A percentile compares a stretch with the other conserved stretches of the same genome.
Conservation (phyloP, 306 rosid species). For the Vicia villosa region DNA sequence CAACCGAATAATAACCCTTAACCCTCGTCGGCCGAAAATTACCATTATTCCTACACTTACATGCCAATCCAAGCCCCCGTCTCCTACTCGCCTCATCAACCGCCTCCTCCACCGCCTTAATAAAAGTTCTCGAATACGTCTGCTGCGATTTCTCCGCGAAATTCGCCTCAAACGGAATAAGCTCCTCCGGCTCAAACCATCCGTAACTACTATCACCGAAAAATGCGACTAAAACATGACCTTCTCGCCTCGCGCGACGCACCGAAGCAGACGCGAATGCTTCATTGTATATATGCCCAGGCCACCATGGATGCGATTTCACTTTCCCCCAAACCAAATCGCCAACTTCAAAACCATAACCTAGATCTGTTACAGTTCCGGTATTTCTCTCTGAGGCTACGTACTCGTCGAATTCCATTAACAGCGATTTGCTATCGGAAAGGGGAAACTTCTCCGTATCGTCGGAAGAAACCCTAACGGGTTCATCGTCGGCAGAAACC, state of each 20-base stretch:
- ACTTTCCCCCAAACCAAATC: constrained; percentile 99
- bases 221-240: constrained; percentile 83
- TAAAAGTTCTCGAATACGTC: constrained; percentile 57
- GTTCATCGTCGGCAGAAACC: constrained; percentile 43
- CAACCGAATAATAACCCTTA: constrained; percentile 69
- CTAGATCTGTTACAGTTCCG: constrained; percentile 27
- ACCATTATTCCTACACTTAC: constrained; percentile 69
- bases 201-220: constrained; percentile 98
- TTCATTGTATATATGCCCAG: constrained; percentile 84
- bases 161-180: constrained; percentile 71
- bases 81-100: constrained; percentile 83
- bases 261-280: constrained; percentile 71
- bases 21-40: constrained; percentile 59
- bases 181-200: constrained; percentile 92
- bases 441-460: constrained; percentile 23
- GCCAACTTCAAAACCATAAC: constrained; percentile 75
- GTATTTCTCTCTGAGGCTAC: constrained; percentile 66
- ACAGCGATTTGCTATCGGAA: constrained; percentile 52
- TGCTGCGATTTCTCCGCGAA: constrained; percentile 81
- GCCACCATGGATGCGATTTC: constrained; percentile 99
- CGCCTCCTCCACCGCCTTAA: constrained; percentile 93
- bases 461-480: constrained; percentile 41
- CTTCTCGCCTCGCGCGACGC: constrained; percentile 76
- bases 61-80: constrained; percentile 65
- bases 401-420: constrained; percentile 76